These are phyloP conservation scores for Botrytis sinoallii DNA, from an alignment of 2,329 filamentous ascomycete genomes.

Conservation along the genomic window DNA sequence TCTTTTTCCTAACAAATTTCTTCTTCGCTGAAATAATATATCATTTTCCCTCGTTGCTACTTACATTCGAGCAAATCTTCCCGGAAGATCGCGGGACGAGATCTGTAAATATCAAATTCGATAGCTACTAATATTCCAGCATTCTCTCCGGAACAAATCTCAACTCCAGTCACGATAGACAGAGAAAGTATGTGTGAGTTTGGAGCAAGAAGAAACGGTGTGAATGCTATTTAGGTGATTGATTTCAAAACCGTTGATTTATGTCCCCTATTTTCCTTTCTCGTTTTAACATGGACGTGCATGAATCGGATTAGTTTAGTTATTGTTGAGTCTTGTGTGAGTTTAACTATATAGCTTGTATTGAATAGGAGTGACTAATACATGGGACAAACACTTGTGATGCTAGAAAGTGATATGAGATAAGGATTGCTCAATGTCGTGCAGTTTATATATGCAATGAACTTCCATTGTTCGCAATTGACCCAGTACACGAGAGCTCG, in stretches of 20 bases:
- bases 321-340: not conserved
- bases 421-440: not conserved
- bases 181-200: accelerated
- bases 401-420: not conserved
- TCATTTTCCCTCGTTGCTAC: too few species aligned
- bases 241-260: not conserved
- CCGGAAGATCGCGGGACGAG: too few species aligned
- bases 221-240: not conserved
- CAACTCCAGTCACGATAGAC: not conserved
- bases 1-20: too few species aligned
- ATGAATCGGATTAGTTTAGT: not conserved
- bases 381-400: not conserved
- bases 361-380: not conserved
- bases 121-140: not conserved
- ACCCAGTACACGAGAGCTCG: not conserved
- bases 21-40: too few species aligned
- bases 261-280: accelerated
- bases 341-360: not conserved
- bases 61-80: too few species aligned
- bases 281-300: not conserved
- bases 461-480: not conserved
- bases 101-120: not conserved
- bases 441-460: not conserved
- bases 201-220: not conserved
- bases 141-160: not conserved